These are phyloP conservation scores for Ogataea saltuana DNA, from an alignment of 805 yeast species.

Conservation along the genomic window DNA sequence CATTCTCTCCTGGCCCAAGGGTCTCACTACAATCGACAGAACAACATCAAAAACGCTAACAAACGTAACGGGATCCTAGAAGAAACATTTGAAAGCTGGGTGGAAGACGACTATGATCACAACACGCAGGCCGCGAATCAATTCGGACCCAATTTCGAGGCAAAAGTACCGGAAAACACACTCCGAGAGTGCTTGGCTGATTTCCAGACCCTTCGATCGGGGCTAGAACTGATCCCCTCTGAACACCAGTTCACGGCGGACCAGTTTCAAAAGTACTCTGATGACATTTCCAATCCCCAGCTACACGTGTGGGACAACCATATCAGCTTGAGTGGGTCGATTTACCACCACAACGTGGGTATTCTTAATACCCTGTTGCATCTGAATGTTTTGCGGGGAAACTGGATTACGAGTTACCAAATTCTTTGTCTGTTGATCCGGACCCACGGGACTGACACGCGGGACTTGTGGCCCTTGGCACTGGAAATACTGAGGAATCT, in stretches of 20 bases:
- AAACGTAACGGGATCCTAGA: constrained; percentile 21
- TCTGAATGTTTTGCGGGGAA: constrained; percentile 43
- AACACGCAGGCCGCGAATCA: background rate
- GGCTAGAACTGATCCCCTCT: constrained; percentile 17
- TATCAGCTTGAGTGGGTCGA: constrained; percentile 16
- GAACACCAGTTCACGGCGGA: constrained; percentile 13
- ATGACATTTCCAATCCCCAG: constrained; percentile 2
- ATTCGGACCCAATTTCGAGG: background rate
- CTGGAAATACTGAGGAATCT: constrained; percentile 47
- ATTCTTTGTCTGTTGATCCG: constrained; percentile 52
- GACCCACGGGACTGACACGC: constrained; percentile 50
- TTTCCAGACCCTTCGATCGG: constrained; percentile 10
- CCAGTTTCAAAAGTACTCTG: constrained; percentile 17
- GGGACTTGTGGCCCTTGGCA: constrained; percentile 65
- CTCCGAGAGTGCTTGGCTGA: constrained; percentile 10
- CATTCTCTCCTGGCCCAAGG: constrained; percentile 3
- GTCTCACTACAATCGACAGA: constrained; percentile 13
- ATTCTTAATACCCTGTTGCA: constrained; percentile 50
- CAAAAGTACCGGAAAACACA: background rate
- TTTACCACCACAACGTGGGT: constrained; percentile 15
- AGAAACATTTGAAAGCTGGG: constrained; percentile 26
- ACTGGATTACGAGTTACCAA: constrained; percentile 59
- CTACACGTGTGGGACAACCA: constrained; percentile 3
- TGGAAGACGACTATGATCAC: constrained; percentile 7
- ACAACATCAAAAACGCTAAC: constrained; percentile 15